phyloP scores from a whole-genome alignment of 2,329 filamentous ascomycete species.

The Penicillium fuscoglaucum region DNA sequence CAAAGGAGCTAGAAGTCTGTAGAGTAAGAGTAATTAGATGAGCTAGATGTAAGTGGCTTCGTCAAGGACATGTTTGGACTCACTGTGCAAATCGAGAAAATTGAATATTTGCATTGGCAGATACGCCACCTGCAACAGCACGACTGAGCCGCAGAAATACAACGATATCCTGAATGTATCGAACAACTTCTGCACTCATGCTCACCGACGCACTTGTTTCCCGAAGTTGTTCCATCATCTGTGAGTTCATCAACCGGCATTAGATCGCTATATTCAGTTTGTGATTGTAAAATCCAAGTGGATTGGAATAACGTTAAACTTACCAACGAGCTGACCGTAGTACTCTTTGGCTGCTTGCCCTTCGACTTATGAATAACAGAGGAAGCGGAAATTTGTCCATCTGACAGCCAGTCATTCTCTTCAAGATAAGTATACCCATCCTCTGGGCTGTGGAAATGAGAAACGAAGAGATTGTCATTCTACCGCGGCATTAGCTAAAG shows the following conservation, averaged over 20 bases:
- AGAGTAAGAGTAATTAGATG: not conserved
- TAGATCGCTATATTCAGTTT: conserved; percentile 2
- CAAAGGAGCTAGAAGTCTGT: conserved; percentile 66
- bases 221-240: conserved; percentile 59
- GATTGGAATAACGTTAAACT: not conserved
- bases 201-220: conserved; percentile 59
- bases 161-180: conserved; percentile 85
- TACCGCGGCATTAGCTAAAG: conserved; percentile 20
- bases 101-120: conserved; percentile 75
- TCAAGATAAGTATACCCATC: conserved; percentile 77
- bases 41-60: not conserved
- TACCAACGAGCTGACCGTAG: conserved; percentile 30
- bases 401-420: conserved; percentile 50
- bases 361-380: conserved; percentile 39
- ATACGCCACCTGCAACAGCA: conserved; percentile 75
- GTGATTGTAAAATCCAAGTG: not conserved
- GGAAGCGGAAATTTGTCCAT: conserved; percentile 37
- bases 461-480: conserved; percentile 85
- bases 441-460: conserved; percentile 73
- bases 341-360: conserved; percentile 17
- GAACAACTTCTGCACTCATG: conserved; percentile 72
- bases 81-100: conserved; percentile 67
- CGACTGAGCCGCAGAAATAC: conserved; percentile 86
- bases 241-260: not conserved
- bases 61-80: not conserved